phyloP scores from a whole-genome alignment of 345 rosid species.

The Aurinia saxatilis region DNA sequence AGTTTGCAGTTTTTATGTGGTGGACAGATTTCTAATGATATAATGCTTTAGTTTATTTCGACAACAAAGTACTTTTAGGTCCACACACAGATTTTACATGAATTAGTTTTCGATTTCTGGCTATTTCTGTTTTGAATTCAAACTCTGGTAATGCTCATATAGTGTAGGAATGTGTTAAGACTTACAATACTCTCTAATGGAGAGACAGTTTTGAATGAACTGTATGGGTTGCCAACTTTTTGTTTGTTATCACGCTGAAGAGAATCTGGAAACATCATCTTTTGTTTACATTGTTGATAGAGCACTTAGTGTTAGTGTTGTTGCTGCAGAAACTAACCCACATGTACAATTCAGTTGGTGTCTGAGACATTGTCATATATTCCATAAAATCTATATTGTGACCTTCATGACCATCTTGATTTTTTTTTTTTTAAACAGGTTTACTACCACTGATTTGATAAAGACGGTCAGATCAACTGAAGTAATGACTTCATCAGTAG shows the following conservation, averaged over 20 bases:
- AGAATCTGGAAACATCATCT: constrained; percentile 64
- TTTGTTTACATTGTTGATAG: constrained; percentile 72
- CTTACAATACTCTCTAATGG: constrained; percentile 30
- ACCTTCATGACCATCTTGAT: no score
- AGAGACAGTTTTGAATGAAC: constrained; percentile 97
- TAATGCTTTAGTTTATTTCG: neutral
- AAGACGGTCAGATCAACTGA: neutral
- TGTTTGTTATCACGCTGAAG: constrained; percentile 92
- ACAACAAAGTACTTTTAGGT: neutral
- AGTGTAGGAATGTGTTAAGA: neutral
- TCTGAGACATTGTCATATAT: no score
- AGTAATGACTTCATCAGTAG: constrained; percentile 3
- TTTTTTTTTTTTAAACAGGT: no score
- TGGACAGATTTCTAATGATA: no score
- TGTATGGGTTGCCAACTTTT: constrained; percentile 85
- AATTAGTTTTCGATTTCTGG: no score
- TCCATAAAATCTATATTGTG: no score
- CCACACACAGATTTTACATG: neutral
- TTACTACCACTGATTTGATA: neutral
- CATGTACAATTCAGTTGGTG: constrained; percentile 37
- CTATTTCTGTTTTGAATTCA: neutral
- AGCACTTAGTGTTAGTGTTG: constrained; percentile 75
- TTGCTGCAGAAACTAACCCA: constrained; percentile 93
- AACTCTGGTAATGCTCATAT: neutral
- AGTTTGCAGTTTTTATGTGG: neutral